Conservation (phyloP, 2,329 filamentous ascomycete genomes). For the Tothia fuscella region DNA sequence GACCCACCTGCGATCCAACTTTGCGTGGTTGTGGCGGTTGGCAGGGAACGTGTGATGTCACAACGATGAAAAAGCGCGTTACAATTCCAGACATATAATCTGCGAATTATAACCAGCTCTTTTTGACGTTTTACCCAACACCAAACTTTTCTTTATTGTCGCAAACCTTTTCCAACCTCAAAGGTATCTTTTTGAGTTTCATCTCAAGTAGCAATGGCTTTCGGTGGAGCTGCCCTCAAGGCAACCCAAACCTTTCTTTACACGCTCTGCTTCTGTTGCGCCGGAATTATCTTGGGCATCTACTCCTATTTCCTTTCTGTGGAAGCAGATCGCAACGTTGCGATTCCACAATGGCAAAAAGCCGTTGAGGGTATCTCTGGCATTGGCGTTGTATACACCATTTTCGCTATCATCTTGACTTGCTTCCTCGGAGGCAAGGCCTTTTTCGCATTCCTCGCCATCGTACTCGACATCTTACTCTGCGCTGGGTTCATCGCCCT, state of each 20-base stretch:
- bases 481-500: conserved; percentile 70
- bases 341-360: conserved; percentile 53
- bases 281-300: conserved; percentile 62
- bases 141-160: too few species aligned
- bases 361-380: conserved; percentile 56
- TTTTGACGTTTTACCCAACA: too few species aligned
- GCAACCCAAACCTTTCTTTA: conserved; percentile 60
- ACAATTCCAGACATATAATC: too few species aligned
- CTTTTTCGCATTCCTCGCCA: conserved; percentile 59
- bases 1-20: too few species aligned
- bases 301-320: conserved; percentile 73
- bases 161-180: too few species aligned
- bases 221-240: conserved; percentile 53
- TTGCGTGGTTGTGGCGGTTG: too few species aligned
- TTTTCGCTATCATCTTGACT: conserved; percentile 60
- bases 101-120: too few species aligned
- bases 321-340: conserved; percentile 50
- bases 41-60: too few species aligned
- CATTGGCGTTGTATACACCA: conserved; percentile 59
- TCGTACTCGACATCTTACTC: conserved; percentile 69
- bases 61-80: too few species aligned
- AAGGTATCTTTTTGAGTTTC: too few species aligned
- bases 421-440: conserved; percentile 67
- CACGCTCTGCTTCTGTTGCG: conserved; percentile 58
- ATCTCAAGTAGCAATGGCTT: conserved; percentile 47